Base-by-base conservation (phyloP, 768 basidiomycete species). In the Podaxis pistillaris region DNA sequence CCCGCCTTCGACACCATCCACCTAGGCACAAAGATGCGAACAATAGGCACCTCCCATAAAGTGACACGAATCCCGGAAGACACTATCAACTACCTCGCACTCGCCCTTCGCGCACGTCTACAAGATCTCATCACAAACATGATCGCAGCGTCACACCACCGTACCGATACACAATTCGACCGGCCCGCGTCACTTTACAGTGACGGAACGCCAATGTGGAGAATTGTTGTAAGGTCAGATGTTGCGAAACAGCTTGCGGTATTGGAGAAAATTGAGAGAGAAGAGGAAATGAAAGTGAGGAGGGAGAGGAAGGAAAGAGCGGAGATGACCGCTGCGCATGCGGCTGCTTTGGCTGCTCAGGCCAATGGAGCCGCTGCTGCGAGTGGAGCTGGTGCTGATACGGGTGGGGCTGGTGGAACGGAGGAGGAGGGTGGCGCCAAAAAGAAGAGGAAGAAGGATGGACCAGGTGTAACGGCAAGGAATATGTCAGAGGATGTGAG, bases 401-500 rank as follows among this genome's bases (percentile, higher is more conserved):
- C 65, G 53, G 69, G 67, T 40, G 69, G 82, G 79, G 56, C 62
- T 54, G 57, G 63, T 22, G 62, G 68, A 26, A 38, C 8, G 30
- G 66, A 59, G 28, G 63, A 52, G 13, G 85, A 83, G 4, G 83
- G 79, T 1, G 81, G 79, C 38, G 83, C 82, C 55, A 87, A 88
- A 76, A 92, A 90, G 77, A 92, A 91, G 75, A 84, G 89, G 74
- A 93, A 92, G 72, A 88, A 89, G 71, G 91, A 93, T 36, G 90
- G 90, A 0, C 91, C 92, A 0, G 90, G 91, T 11, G 89, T 93
- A 11, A 91, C 90, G 0, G 91, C 93, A 59, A 79, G 90, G 61
- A 94, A 94, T 70, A 93, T 96, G 91, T 89, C 88, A 4, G 94
- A 94, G 73, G 94, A 95, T 68, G 90, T 93, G 68, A 80, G 88